Evolutionary conservation across 2,329 filamentous ascomycete species (phyloP), one percentile per base, ranked within the genome.

Genomic region (Penicillium sp.): DNA sequence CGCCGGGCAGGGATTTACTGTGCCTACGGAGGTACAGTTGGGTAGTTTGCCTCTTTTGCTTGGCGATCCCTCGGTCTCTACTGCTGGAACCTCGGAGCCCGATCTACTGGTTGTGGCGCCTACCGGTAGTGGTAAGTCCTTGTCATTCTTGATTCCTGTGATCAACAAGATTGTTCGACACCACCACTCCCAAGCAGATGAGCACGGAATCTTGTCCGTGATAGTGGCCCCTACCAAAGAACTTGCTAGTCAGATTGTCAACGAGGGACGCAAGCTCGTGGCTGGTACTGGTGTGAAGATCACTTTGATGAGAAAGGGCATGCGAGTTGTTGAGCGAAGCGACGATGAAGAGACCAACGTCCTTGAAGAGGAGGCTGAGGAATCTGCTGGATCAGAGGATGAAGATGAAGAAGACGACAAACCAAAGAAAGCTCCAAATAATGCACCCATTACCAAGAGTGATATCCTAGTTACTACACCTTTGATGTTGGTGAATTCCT

Each of bases 41-140:
- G 93, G 86, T 3, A 89, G 88, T 67, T 75, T 99, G 61, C 93
- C 95, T 27, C 75, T 98, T 46, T 78, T 98, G 35, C 77, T 98
- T 29, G 59, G 77, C 73, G 55, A 83, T 48, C 58, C 55, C 9
- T 57, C 83, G 0, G 74, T 86, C 29, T 58, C 69, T 13, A 72
- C 70, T 21, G 27, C 56, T 35, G 59, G 59, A 4, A 60, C 55
- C 54, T 56, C 65, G 22, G 77, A 79, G 13, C 79, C 93, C 5
- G 88, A 99, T 77, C 85, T 99, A 39, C 75, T 99, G 61, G 90
- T 91, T 0, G 87, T 98, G 44, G 95, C 95, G 3, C 95, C 95
- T 1, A 99, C 95, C 0, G 95, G 95, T 24, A 98, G 93, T 72
- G 95, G 95, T 45, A 99, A 99, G 80, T 99, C 95, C 0, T 80